Conservation (phyloP, 2,329 filamentous ascomycete genomes). For the Aureobasidium mangrovei region DNA sequence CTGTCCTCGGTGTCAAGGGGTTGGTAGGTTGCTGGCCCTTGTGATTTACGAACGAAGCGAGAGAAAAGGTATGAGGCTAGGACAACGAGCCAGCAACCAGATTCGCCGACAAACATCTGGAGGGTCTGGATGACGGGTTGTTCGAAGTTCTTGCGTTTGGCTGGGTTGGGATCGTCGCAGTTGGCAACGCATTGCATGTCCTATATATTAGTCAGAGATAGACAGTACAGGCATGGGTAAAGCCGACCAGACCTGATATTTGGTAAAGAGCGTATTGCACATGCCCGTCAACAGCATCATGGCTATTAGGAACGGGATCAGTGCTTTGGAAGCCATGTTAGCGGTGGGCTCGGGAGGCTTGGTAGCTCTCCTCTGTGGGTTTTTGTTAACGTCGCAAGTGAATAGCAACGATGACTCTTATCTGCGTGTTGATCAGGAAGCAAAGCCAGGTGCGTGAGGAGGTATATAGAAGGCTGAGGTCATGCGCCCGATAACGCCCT, state of each 20-base stretch:
- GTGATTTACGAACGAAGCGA: constrained; percentile 25
- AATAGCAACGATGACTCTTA: neutral
- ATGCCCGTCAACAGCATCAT: constrained; percentile 97
- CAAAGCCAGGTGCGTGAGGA: neutral
- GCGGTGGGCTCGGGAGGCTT: neutral
- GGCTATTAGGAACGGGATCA: constrained; percentile 76
- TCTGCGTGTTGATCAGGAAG: neutral
- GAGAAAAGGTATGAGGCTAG: constrained; percentile 59
- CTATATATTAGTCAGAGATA: constrained; percentile 35
- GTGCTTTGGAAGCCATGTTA: constrained; percentile 59
- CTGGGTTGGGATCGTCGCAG: constrained; percentile 63
- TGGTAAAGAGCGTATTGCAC: constrained; percentile 93
- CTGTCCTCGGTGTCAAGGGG: constrained; percentile 15
- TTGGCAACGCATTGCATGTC: constrained; percentile 96
- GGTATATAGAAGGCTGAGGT: neutral
- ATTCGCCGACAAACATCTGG: constrained; percentile 97
- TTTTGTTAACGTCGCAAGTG: neutral
- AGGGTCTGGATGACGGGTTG: constrained; percentile 92
- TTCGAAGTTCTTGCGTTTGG: constrained; percentile 67
- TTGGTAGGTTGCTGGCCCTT: constrained; percentile 8
- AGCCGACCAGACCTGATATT: constrained; percentile 64
- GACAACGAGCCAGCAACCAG: constrained; percentile 91
- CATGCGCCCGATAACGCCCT: constrained; percentile 10
- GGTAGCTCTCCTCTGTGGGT: neutral
- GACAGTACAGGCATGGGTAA: neutral